phyloP scores from a whole-genome alignment of 176 grass and related monocot species.

The Areca catechu region DNA sequence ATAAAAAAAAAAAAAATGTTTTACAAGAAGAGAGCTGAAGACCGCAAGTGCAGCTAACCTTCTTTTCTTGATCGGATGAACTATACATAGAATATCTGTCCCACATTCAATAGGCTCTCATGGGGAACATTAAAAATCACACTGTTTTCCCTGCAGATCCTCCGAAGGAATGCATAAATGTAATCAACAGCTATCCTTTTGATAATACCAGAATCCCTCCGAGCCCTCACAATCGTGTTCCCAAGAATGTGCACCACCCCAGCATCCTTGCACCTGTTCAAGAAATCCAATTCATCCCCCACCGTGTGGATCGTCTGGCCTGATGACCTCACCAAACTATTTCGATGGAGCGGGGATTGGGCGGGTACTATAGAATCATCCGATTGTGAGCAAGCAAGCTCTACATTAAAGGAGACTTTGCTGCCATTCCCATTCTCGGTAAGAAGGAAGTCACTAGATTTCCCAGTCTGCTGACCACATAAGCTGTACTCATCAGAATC shows the following conservation, averaged over 20 bases:
- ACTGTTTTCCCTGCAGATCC: conserved; percentile 91
- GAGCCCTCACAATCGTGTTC: conserved; percentile 77
- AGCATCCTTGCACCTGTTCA: conserved; percentile 80
- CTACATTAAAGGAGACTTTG: conserved; percentile 30
- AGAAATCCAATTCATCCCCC: conserved; percentile 69
- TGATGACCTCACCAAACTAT: conserved; percentile 16
- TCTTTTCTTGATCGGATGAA: neutral
- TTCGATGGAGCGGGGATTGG: conserved; percentile 21
- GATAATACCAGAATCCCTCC: conserved; percentile 54
- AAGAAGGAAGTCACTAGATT: conserved; percentile 4
- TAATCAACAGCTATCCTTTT: conserved; percentile 76
- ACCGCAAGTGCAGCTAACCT: too few relatives aligned
- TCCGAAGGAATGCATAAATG: conserved; percentile 83
- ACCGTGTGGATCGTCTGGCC: conserved; percentile 31
- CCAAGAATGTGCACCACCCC: conserved; percentile 95
- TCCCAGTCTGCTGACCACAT: conserved; percentile 1
- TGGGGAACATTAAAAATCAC: conserved; percentile 87
- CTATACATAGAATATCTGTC: conserved; percentile 79
- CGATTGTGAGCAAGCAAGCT: conserved; percentile 42
- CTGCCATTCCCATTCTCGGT: conserved; percentile 22
- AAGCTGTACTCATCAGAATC: conserved; percentile 72
- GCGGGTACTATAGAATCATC: conserved; percentile 55
- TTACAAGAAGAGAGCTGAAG: too few relatives aligned
- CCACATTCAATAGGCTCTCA: conserved; percentile 88
- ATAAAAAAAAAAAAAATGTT: too few relatives aligned